Conservation (phyloP, 2,329 filamentous ascomycete species). For the Fusarium verrucosum region DNA sequence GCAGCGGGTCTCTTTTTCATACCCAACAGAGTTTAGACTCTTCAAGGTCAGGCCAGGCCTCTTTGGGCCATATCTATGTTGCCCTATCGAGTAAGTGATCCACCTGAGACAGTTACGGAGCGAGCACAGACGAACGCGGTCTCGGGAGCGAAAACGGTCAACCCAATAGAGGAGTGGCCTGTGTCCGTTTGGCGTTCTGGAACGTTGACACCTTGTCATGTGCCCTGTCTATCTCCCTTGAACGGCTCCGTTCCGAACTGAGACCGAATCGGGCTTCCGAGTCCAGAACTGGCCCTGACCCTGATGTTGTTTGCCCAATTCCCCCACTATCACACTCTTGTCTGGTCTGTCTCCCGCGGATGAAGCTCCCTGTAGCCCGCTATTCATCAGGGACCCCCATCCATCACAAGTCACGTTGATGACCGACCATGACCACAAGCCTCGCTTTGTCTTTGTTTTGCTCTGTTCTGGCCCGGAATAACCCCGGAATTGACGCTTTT, state of each 20-base stretch:
- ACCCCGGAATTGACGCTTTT: constrained; percentile 37
- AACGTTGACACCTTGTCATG: constrained; percentile 38
- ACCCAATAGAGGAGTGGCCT: constrained; percentile 23
- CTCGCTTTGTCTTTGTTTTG: constrained; percentile 37
- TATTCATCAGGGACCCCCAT: constrained; percentile 37
- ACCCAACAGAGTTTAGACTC: constrained; percentile 21
- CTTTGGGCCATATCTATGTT: constrained; percentile 17
- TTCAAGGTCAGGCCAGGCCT: not conserved
- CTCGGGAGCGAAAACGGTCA: constrained; percentile 33
- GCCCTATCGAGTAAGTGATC: constrained; percentile 12
- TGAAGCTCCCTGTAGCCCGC: constrained; percentile 41
- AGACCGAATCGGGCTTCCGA: constrained; percentile 29
- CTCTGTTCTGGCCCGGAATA: constrained; percentile 37
- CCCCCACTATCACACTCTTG: constrained; percentile 30
- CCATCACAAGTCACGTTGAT: constrained; percentile 42
- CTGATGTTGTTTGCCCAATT: constrained; percentile 10
- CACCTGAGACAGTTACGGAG: constrained; percentile 20
- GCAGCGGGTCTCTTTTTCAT: constrained; percentile 13
- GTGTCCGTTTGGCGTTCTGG: constrained; percentile 38
- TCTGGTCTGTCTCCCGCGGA: constrained; percentile 32
- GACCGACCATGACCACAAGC: constrained; percentile 34
- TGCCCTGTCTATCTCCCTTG: constrained; percentile 19
- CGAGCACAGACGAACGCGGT: constrained; percentile 23
- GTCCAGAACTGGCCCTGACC: constrained; percentile 33
- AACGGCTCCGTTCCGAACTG: constrained; percentile 36